Base-by-base conservation (phyloP, 1,284 basidiomycete species). In the Neolentinus lepideus region DNA sequence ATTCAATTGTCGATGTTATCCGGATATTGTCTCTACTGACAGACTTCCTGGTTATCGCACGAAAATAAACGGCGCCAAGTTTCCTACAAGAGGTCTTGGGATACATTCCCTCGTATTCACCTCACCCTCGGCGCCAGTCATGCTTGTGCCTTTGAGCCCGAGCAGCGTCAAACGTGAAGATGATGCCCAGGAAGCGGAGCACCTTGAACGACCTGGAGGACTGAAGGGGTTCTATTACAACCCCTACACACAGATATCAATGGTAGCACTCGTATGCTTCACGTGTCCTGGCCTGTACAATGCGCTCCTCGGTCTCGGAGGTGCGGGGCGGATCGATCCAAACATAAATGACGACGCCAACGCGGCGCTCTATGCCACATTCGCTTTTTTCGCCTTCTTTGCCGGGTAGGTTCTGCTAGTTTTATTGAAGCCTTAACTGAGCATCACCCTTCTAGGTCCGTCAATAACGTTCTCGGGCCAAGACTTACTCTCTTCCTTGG, bases 181-280 rank as follows among this genome's bases (percentile, higher is more conserved):
- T 3, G 38, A 4, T 6, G 8, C 4, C 38, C 4, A 43, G 16
- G 38, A 43, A 43, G 19, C 3, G 36, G 22, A 51, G 47, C 51
- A 27, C 29, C 51, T 51, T 46, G 46, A 57, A 45, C 58, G 58
- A 31, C 59, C 59, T 19, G 38, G 35, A n/a, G 59, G 59, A 9
- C 36, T 64, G 24, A 56, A 53, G 21, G 58, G 58, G 10, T 26
- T 64, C 33, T 69, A 66, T 55, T 59, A 60, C 19, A 56, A 63
- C 26, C 61, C 68, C 2, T 51, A 60, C n/a, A 50, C 47, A 4
- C 47, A 50, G 21, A 29, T 50, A 3, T 25, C 27, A 3, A 25
- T 50, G 24, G 27, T 50, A 29, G 31, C n/a, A 24, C 6, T 38
- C 35, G 22, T 24, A 24, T 36, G 52, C 27, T 53, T 53, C 36